Percentiles rank a stretch among this genome's conserved stretches.
Evolutionary conservation across 805 yeast genomes (phyloP).

Genomic region (Metschnikowia kofuensis): DNA sequence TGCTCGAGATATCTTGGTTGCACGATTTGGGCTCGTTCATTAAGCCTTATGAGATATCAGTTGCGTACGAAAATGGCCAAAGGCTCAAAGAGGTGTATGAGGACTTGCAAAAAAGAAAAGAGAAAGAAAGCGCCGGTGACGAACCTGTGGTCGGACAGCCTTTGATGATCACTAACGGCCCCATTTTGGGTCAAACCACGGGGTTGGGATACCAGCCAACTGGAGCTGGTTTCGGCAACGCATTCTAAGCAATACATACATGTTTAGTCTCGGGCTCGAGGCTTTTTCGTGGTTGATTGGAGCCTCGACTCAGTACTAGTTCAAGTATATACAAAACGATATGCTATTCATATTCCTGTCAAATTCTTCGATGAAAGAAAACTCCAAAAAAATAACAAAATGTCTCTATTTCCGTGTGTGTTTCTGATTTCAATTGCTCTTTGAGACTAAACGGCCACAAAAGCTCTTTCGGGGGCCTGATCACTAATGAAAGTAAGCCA

Average conservation of each 20-base stretch:
- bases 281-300: constrained; percentile 17
- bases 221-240: constrained; percentile 69
- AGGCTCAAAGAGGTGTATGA: constrained; percentile 60
- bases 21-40: constrained; percentile 78
- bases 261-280: too few relatives aligned
- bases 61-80: constrained; percentile 74
- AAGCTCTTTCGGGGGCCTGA: too few relatives aligned
- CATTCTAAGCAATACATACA: constrained; percentile 21
- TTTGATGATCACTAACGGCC: constrained; percentile 79
- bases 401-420: too few relatives aligned
- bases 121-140: constrained; percentile 48
- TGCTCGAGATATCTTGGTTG: constrained; percentile 88
- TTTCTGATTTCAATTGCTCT: too few relatives aligned
- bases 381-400: too few relatives aligned
- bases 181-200: constrained; percentile 37
- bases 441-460: too few relatives aligned
- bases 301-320: background rate
- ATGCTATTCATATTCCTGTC: too few relatives aligned
- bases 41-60: constrained; percentile 87
- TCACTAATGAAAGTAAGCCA: background rate
- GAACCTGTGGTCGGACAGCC: constrained; percentile 60
- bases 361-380: too few relatives aligned
- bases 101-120: constrained; percentile 70
- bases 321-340: background rate
- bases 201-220: constrained; percentile 67